These are phyloP conservation scores for Pseudozyma hubeiensis DNA, from an alignment of 1,284 basidiomycete genomes.

Conservation along the genomic window DNA sequence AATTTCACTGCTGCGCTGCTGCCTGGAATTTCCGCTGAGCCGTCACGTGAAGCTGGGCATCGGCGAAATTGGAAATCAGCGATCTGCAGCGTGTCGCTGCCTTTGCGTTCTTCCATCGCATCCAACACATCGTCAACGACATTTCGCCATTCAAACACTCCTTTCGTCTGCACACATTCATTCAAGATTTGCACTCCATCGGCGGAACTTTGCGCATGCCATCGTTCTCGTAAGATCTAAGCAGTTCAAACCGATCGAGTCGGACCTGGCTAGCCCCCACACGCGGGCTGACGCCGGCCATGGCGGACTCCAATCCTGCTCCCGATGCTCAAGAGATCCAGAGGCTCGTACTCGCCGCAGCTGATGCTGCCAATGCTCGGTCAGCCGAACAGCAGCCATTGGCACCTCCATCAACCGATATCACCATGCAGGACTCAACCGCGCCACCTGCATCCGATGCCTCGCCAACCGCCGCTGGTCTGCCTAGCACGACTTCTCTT, in stretches of 20 bases:
- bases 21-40: conserved; percentile 3
- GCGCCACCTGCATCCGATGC: not conserved
- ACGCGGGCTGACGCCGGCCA: conserved; percentile 25
- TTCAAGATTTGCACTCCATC: too few relatives aligned
- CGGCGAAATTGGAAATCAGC: conserved; percentile 13
- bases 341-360: conserved; percentile 25
- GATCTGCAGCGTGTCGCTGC: too few relatives aligned
- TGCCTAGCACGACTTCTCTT: conserved; percentile 3
- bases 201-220: conserved; percentile 10
- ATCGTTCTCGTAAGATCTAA: conserved; percentile 3
- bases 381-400: conserved; percentile 6
- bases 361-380: conserved; percentile 12
- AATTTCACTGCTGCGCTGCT: conserved; percentile 13
- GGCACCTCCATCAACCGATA: conserved; percentile 12
- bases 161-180: not conserved
- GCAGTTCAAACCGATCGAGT: not conserved
- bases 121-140: too few relatives aligned
- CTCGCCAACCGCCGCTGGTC: not conserved
- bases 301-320: conserved; percentile 38
- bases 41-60: conserved; percentile 40
- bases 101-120: conserved; percentile 10
- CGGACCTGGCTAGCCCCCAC: conserved; percentile 12
- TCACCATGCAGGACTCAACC: conserved; percentile 20
- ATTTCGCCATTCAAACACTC: conserved; percentile 3
- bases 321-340: conserved; percentile 47